Base-by-base conservation (phyloP, 805 yeast genomes). In the Peterozyma toletana region DNA sequence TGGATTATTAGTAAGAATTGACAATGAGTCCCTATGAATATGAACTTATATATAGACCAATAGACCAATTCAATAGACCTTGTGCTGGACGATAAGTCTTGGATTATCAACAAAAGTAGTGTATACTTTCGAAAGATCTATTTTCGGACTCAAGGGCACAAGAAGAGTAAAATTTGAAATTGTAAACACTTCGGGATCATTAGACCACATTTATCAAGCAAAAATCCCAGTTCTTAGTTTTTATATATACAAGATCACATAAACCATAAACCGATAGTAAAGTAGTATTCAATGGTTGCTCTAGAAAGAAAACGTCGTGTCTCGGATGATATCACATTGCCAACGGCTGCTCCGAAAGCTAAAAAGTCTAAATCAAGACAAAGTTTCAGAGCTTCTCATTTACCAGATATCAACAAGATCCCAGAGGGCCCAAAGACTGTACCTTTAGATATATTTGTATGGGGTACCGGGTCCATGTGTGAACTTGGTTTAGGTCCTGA, bases 391-490 rank as follows among this genome's bases (percentile, higher is more conserved):
- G 75, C 78, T 2, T 74, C 77, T 40, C 66, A 75, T 18, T 59
- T 75, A 46, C 73, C 77, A 9, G 59, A 69, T 30, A 62, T 77
- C 49, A 77, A 77, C 55, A 55, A 52, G 33, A 49, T 56, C 21
- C 72, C 73, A 13, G 13, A 36, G 9, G 44, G 49, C 1, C 54
- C 62, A 2, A 75, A 68, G 50, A 51, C 69, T 2, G 64, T 67
- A 21, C 72, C 76, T 16, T 65, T 91, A 43, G 93, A 89, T 56
- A 71, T 93, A 2, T 91, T 86, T 59, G 95, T 87, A 33, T 93
- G 95, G 85, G 99, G 99, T 35, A 78, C 95, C 1, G 99, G 99
- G 2, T 82, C 96, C 0, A 91, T 93, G 93, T 89, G 97, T 68
- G 99, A 93, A 60, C 71, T 93, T 29, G 99, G 99, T 1, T 70